Evolutionary conservation across 345 rosid species (phyloP).

Genomic region (Eucalyptus tenuipes): DNA sequence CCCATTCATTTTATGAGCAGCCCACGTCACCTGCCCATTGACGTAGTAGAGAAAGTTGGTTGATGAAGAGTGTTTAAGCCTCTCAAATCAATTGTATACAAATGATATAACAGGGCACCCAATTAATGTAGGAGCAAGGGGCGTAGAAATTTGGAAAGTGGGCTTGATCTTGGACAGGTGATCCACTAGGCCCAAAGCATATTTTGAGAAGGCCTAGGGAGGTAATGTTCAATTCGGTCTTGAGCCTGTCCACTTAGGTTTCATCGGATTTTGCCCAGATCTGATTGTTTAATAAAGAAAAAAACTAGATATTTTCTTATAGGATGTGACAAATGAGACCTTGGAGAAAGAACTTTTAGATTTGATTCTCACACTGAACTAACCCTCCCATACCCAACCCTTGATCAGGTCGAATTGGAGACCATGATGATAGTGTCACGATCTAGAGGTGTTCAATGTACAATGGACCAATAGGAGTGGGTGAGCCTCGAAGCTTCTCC

Average conservation of each 20-base stretch:
- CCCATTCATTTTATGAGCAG: neutral
- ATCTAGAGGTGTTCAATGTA: neutral
- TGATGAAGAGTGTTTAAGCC: neutral
- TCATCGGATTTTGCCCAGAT: neutral
- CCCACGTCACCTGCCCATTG: neutral
- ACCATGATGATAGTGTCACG: neutral
- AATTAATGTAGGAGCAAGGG: neutral
- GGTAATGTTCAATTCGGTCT: neutral
- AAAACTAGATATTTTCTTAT: neutral
- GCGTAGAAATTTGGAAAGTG: neutral
- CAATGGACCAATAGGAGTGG: rapidly evolving
- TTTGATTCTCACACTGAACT: rapidly evolving
- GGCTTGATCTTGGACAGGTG: neutral
- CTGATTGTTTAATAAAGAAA: neutral
- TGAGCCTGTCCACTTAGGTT: neutral
- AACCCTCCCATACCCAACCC: neutral
- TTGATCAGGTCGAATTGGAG: neutral
- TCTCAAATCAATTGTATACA: neutral
- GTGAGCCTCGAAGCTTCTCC: neutral
- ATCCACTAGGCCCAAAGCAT: neutral
- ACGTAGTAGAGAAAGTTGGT: neutral
- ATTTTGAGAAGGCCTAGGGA: neutral
- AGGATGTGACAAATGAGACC: neutral
- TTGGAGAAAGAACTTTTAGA: neutral
- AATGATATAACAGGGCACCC: neutral